Base-by-base conservation (phyloP, 805 yeast species). In the Wickerhamomyces queroliae region DNA sequence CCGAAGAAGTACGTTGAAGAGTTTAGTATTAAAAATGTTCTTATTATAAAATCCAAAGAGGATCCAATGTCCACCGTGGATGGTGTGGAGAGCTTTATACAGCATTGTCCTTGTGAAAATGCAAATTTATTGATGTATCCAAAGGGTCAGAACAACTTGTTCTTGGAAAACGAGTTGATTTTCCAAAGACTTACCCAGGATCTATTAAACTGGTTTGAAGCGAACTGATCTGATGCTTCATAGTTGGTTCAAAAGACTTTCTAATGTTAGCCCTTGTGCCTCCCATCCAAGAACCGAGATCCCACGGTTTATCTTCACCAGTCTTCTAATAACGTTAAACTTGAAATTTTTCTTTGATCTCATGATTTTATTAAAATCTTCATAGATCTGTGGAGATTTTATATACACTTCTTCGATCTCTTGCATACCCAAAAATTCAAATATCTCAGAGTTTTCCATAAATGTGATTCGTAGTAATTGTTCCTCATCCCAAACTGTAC, bases 321-420 rank as follows among this genome's bases (percentile, higher is more conserved):
- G 15, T 20, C 42, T 42, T 38, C 55, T 51, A 12, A 34, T 34
- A 3, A 51, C 39, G 6, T 34, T 35, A n/a, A 51, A 19, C 2
- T 33, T 33, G 3, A 39, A 19, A 9, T 11, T 25, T 20, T 42
- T 44, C 12, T 23, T 34, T 1, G 30, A 15, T 6, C 33, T 39
- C n/a, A 48, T 7, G 3, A 51, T 34, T 3, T 17, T n/a, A 4
- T 23, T 13, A 21, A 53, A 28, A 3, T 38, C 37, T 8, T 29
- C 19, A 23, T 39, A 38, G 18, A 48, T 21, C 13, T 39, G 40
- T 10, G 35, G 29, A 3, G 45, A 30, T 1, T 38, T 36, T 13
- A 52, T 35, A 37, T 54, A 54, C 3, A 44, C 44, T 21, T 49
- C 52, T 36, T 54, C 59, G 24, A 51, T 33, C 31, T 53, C 59